Evolutionary conservation across 257 asterid genomes (phyloP).

Genomic region (Solanum tarapatanum): DNA sequence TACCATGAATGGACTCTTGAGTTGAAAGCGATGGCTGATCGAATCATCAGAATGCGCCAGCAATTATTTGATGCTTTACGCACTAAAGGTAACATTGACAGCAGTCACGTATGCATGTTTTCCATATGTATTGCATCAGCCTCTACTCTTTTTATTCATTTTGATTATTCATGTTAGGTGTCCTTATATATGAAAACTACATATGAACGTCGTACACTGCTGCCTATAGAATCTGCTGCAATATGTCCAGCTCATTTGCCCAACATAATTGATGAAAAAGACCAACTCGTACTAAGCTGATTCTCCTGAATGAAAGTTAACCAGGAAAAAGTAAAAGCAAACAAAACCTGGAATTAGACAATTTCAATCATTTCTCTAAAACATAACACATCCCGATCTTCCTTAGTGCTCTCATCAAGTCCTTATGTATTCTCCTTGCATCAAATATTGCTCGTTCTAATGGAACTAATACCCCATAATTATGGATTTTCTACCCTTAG

Average conservation of each 20-base stretch:
- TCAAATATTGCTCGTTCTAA: not conserved
- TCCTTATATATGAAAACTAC: not conserved
- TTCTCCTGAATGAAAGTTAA: not conserved
- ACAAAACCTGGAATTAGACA: not conserved
- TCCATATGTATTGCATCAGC: not conserved
- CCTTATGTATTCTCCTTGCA: not conserved
- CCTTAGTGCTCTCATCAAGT: not conserved
- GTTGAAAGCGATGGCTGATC: slow-evolving; percentile 98
- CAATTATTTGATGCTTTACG: slow-evolving; percentile 73
- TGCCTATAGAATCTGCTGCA: not conserved
- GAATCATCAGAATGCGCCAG: slow-evolving; percentile 88
- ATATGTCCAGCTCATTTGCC: not conserved
- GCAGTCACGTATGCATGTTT: not conserved
- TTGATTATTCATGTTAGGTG: not conserved
- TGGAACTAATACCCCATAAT: not conserved
- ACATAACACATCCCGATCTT: not conserved
- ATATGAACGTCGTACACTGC: not conserved
- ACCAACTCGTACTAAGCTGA: not conserved
- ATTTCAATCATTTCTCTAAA: not conserved
- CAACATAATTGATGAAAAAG: not conserved
- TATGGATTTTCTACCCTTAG: not conserved
- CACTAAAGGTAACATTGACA: slow-evolving; percentile 40
- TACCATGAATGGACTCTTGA: slow-evolving; percentile 82
- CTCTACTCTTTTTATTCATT: not conserved
- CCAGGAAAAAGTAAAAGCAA: not conserved